Base-by-base conservation (phyloP, 495 filamentous ascomycete species). In the Schizothecium vesticola region DNA sequence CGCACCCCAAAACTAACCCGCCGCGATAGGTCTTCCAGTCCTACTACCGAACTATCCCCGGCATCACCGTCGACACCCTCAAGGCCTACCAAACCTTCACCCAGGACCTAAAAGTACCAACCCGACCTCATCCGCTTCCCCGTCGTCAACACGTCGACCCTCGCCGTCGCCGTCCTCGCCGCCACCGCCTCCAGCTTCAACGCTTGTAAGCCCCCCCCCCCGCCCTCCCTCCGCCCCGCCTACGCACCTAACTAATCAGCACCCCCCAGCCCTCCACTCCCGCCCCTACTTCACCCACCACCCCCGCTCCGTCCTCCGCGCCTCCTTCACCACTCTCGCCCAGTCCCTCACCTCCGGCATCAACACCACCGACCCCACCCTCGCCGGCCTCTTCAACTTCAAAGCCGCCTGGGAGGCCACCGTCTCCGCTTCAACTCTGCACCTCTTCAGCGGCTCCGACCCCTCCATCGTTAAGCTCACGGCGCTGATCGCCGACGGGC, bases 381-480 rank as follows among this genome's bases (percentile, higher is more conserved):
- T 62, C 43, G 0, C 16, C 43, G 43, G 19, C 43, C 2, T 51
- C 43, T 51, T 8, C 43, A 8, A 2, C 43, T 5, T 51, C 1
- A 0, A n/a, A 0, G 2, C 0, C 6, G 19, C 43, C 0, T 51
- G 43, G 43, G 1, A 9, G 4, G n/a, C 43, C 16, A 8, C 19
- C 43, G 7, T n/a, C 43, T 6, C 8, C 5, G 7, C 4, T 6
- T 7, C 43, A 1, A 6, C 43, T 0, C 19, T n/a, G 16, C 43
- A 51, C 16, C 43, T 51, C 43, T 51, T 51, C 19, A 16, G 43
- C 19, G 43, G 43, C 43, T 51, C 43, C 5, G 7, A 51, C 43
- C 3, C 5, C 6, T 51, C 16, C 43, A 51, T 51, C 16, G 43
- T n/a, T 19, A 19, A n/a, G 6, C 43, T 51, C 43, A 51, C 43